Evolutionary conservation across 2,329 filamentous ascomycete species (phyloP).

Genomic region (Amesomyces nigricolor): DNA sequence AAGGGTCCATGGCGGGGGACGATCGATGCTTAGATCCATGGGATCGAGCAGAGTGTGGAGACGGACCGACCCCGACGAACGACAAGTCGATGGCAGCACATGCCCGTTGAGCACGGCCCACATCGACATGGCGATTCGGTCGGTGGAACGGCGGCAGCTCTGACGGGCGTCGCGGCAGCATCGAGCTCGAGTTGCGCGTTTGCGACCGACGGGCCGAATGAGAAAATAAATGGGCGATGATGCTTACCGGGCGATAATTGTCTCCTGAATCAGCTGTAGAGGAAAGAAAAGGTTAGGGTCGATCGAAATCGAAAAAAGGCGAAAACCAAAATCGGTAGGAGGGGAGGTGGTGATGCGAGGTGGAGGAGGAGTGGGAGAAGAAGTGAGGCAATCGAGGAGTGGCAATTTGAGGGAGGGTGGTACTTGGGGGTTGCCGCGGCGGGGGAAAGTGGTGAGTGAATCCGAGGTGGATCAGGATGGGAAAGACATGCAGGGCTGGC

Average conservation of each 20-base stretch:
- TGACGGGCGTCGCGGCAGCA: background rate
- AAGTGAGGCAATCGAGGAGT: constrained; percentile 26
- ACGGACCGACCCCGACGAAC: constrained; percentile 12
- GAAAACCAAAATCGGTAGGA: constrained; percentile 25
- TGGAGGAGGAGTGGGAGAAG: constrained; percentile 21
- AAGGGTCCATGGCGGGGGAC: constrained; percentile 11
- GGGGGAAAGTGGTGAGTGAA: constrained; percentile 36
- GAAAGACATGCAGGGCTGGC: constrained; percentile 41
- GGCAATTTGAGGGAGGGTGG: constrained; percentile 32
- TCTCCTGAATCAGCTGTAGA: constrained; percentile 54
- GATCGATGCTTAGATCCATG: constrained; percentile 6
- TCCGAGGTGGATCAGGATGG: constrained; percentile 36
- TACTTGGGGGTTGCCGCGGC: constrained; percentile 33
- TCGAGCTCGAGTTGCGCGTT: background rate
- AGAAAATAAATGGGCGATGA: constrained; percentile 17
- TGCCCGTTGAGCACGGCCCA: constrained; percentile 16
- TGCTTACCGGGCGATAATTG: constrained; percentile 56
- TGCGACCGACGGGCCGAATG: background rate
- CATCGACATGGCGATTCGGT: constrained; percentile 6
- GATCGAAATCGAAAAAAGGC: constrained; percentile 10
- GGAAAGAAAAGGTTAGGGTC: constrained; percentile 36
- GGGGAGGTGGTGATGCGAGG: constrained; percentile 19
- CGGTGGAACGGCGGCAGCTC: constrained; percentile 1
- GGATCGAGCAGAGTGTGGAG: constrained; percentile 10
- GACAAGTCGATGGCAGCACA: constrained; percentile 1